Evolutionary conservation across 306 rosid genomes (phyloP).

Genomic region (Prunus kanzakura): DNA sequence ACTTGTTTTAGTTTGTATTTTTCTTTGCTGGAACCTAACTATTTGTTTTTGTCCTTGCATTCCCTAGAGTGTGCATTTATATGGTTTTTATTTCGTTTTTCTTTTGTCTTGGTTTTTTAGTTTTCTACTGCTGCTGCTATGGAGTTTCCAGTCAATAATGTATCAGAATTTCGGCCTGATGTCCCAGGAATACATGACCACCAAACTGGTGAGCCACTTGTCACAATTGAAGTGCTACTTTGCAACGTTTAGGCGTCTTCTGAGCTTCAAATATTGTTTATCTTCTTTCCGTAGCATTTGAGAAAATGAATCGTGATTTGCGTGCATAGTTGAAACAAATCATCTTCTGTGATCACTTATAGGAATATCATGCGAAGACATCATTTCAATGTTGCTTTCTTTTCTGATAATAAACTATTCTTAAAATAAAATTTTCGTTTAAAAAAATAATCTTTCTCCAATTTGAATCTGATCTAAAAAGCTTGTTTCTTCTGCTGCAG

Average conservation of each 20-base stretch:
- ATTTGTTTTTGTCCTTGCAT: not conserved
- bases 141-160: conserved; percentile 37
- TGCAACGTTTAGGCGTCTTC: not conserved
- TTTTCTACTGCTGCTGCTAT: conserved; percentile 23
- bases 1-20: not conserved
- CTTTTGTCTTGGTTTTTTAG: not conserved
- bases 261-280: not conserved
- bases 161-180: conserved; percentile 47
- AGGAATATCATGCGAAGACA: not conserved
- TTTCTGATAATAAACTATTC: too few relatives aligned
- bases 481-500: too few relatives aligned
- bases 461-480: too few relatives aligned
- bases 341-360: not conserved
- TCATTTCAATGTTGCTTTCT: not conserved
- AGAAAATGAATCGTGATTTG: not conserved
- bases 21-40: not conserved
- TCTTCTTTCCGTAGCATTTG: not conserved
- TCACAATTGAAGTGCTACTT: not conserved
- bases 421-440: too few relatives aligned
- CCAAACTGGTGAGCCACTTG: conserved; percentile 47
- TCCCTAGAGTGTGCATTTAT: not conserved
- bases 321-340: not conserved
- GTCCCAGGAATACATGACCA: conserved; percentile 70
- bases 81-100: not conserved
- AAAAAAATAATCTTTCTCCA: too few relatives aligned